These are phyloP conservation scores for Litchi chinensis DNA, from an alignment of 345 rosid genomes.

Conservation along the genomic window DNA sequence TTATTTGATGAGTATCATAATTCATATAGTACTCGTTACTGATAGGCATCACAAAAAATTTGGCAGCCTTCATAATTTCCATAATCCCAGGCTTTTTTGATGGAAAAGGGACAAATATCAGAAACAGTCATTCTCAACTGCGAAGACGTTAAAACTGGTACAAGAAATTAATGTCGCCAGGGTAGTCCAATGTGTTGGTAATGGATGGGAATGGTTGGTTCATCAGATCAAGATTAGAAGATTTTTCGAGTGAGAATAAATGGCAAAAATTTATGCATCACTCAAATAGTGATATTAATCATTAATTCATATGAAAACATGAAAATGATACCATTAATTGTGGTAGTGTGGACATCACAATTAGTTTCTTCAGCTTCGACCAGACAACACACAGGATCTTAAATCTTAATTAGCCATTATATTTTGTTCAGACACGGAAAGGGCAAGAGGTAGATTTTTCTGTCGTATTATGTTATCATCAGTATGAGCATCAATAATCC, in stretches of 20 bases:
- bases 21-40: too few relatives aligned
- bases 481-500: too few relatives aligned
- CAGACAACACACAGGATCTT: background rate
- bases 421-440: too few relatives aligned
- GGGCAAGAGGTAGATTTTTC: too few relatives aligned
- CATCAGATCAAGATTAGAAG: background rate
- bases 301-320: background rate
- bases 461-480: too few relatives aligned
- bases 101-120: background rate
- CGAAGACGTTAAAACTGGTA: background rate
- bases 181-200: background rate
- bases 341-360: background rate
- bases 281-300: background rate
- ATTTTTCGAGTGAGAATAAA: background rate
- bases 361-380: background rate
- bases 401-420: too few relatives aligned
- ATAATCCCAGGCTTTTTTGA: background rate
- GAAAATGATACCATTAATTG: background rate
- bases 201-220: background rate
- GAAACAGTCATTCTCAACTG: background rate
- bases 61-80: background rate
- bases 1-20: too few relatives aligned
- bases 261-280: background rate
- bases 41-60: too few relatives aligned
- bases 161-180: background rate